Percentiles rank a stretch among this genome's conserved stretches.
phyloP scores from a whole-genome alignment of 768 basidiomycete species.

The Lyophyllum semitale region DNA sequence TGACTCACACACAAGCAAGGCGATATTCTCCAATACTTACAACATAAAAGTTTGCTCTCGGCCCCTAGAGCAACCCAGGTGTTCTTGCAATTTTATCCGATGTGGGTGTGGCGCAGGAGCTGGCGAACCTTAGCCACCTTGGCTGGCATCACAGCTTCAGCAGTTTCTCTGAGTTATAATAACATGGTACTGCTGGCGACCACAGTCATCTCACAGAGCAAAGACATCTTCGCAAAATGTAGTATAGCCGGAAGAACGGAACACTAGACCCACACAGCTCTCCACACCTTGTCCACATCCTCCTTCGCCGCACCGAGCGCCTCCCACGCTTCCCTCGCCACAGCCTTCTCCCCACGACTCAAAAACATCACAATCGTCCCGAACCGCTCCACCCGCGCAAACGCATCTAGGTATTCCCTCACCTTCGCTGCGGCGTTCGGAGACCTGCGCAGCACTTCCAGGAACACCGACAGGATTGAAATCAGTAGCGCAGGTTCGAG shows the following conservation, averaged over 20 bases:
- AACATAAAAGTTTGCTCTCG: no score
- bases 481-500: slow-evolving; percentile 66
- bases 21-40: no score
- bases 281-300: slow-evolving; percentile 26
- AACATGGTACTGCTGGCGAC: no score
- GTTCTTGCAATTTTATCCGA: no score
- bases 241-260: background rate
- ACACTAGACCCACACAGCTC: slow-evolving; percentile 14
- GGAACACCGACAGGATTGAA: slow-evolving; percentile 57
- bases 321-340: slow-evolving; percentile 49
- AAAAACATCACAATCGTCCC: slow-evolving; percentile 65
- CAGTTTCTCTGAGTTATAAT: no score
- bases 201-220: no score
- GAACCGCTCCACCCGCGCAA: slow-evolving; percentile 62
- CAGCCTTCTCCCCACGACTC: slow-evolving; percentile 51
- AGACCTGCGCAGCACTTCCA: slow-evolving; percentile 23
- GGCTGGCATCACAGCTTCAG: no score
- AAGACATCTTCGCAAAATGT: background rate
- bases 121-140: no score
- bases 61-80: no score
- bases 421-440: slow-evolving; percentile 15
- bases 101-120: no score
- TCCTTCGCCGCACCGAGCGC: slow-evolving; percentile 30
- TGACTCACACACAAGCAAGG: no score
- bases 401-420: slow-evolving; percentile 51